Percentiles rank a stretch among this genome's conserved stretches.
phyloP scores from a whole-genome alignment of 2,329 filamentous ascomycete genomes.

The Aureobasidium sp. region DNA sequence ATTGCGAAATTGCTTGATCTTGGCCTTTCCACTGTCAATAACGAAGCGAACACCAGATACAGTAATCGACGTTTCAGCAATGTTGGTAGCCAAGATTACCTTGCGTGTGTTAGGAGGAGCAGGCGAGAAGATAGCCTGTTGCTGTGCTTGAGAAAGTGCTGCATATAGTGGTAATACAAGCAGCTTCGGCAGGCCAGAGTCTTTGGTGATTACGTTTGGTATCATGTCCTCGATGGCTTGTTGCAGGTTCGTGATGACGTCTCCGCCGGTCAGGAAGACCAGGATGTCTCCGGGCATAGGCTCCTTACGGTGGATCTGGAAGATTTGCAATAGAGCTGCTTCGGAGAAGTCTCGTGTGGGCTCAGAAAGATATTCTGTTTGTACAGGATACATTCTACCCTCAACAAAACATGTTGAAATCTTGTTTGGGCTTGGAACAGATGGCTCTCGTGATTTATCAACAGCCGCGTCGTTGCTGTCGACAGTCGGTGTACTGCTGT shows the following conservation, averaged over 20 bases:
- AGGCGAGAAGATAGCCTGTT: conserved; percentile 77
- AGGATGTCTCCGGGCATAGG: conserved; percentile 90
- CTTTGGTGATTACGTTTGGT: conserved; percentile 59
- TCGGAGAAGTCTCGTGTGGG: conserved; percentile 78
- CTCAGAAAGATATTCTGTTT: conserved; percentile 62
- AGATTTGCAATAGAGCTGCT: conserved; percentile 68
- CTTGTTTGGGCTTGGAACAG: not conserved
- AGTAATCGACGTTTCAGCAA: conserved; percentile 96
- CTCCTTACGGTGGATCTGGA: conserved; percentile 79
- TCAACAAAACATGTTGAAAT: conserved; percentile 60
- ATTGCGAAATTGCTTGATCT: conserved; percentile 83
- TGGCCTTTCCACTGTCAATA: conserved; percentile 86
- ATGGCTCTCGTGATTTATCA: not conserved
- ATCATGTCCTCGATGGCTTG: conserved; percentile 68
- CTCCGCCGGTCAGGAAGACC: conserved; percentile 85
- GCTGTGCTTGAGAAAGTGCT: conserved; percentile 75
- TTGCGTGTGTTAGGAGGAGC: conserved; percentile 70
- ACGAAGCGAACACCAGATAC: conserved; percentile 89
- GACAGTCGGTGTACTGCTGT: not conserved
- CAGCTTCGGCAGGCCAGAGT: conserved; percentile 55
- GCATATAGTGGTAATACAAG: conserved; percentile 77
- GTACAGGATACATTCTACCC: conserved; percentile 80
- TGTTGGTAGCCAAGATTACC: conserved; percentile 88
- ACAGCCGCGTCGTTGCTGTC: not conserved
- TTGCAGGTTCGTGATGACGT: conserved; percentile 79